Evolutionary conservation across 108 stramenopile species (phyloP), one percentile per base, ranked within the genome.

Genomic region (Seminavis robusta): DNA sequence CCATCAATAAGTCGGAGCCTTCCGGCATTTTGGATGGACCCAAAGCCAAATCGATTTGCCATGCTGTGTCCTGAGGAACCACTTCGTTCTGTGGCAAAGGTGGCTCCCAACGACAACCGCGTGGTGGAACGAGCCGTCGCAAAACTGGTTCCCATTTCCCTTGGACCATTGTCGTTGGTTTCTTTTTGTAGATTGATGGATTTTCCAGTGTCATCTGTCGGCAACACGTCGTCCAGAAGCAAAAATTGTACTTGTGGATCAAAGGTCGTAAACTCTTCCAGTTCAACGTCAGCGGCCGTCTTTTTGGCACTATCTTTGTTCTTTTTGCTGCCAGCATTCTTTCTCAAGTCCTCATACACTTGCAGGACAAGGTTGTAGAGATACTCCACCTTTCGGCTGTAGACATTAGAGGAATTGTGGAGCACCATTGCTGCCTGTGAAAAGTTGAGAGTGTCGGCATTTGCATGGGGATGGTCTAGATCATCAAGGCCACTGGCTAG

Each of bases 381-480:
- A 60, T 94, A 94, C 46, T 99, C 97, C 13, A 98, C 97, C 61
- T 99, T 99, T 26, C 90, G 86, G 59, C 79, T 77, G 78, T 99
- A 98, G 19, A 84, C 84, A 36, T 66, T 47, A 0, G 75, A 81
- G 4, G 89, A 84, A 32, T 84, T 94, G 52, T 99, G 95, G 19
- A 99, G 76, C 47, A 98, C 82, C 9, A 98, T 53, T 15, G 98
- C 98, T 2, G 98, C 98, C 40, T 92, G 81, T 15, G 97, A 92
- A 72, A 99, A 99, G 46, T 95, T 93, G 24, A 86, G 81, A 42
- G 59, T 62, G 21, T 48, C 43, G 69, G 34, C 62, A 28, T 69
- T 62, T n/a, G 62, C 69, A n/a, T n/a, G n/a, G n/a, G n/a, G n/a
- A n/a, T n/a, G n/a, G 19, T 83, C 67, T 23, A 65, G 17, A 45